These are phyloP conservation scores for Plenodomus tracheiphilus DNA, from an alignment of 2,329 filamentous ascomycete species.

Conservation along the genomic window DNA sequence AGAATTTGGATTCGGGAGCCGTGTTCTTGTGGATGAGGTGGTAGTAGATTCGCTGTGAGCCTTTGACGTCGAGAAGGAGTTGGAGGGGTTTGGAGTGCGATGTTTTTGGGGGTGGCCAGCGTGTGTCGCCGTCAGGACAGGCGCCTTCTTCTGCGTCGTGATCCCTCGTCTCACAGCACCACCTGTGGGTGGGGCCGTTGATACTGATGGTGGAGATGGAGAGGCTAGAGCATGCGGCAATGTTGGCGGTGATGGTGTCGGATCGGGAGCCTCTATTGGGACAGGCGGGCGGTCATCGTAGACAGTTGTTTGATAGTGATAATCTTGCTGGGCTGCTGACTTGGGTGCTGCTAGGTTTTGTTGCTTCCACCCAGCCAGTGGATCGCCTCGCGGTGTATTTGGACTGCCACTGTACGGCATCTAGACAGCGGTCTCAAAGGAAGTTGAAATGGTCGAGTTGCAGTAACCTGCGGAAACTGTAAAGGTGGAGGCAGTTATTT, in stretches of 20 bases:
- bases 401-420: not conserved
- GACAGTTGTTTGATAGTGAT: not conserved
- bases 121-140: constrained; percentile 4
- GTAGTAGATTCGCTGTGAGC: constrained; percentile 5
- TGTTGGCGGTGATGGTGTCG: not conserved
- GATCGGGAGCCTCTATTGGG: not conserved
- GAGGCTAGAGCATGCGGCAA: not conserved
- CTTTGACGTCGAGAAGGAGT: not conserved
- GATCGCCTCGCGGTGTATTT: not conserved
- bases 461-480: too few species aligned
- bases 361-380: constrained; percentile 2
- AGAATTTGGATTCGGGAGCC: not conserved
- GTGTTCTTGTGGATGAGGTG: constrained; percentile 7
- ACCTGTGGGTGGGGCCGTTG: not conserved
- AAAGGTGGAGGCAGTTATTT: too few species aligned
- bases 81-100: constrained; percentile 1
- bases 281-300: not conserved
- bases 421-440: too few species aligned
- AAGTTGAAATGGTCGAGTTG: too few species aligned
- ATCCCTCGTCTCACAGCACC: too few species aligned
- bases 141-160: not conserved
- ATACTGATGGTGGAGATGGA: not conserved
- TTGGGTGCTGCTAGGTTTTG: constrained; percentile 7
- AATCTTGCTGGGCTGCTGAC: not conserved
- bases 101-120: constrained; percentile 3